Evolutionary conservation across 2,329 filamentous ascomycete genomes (phyloP), one percentile per base, ranked within the genome.

Genomic region (Emericellopsis atlantica): DNA sequence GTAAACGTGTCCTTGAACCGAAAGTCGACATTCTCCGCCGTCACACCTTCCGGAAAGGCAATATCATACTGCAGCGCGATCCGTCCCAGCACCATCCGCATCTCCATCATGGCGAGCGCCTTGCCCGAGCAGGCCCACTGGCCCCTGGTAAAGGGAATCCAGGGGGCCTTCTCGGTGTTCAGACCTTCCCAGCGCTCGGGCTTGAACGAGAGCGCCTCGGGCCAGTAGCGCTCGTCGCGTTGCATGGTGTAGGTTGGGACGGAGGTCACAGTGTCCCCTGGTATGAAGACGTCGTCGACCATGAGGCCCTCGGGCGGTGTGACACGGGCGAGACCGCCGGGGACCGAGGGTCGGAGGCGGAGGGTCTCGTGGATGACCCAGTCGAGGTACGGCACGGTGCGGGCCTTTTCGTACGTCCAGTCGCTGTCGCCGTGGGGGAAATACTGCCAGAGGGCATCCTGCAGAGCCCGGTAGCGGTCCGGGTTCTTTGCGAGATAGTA

Each of bases 301-400:
- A 46, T 45, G 29, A 58, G 42, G 4, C 62, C 62, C 39, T 59
- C 54, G 1, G 54, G 53, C 1, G 61, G 60, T 3, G 60, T 62
- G n/a, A 54, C 40, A 2, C 61, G 49, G 39, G 40, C 35, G 12
- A 44, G 36, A 4, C 45, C 45, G 21, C 44, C 44, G 7, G 43
- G 43, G 7, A 42, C 40, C 4, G 43, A 26, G 11, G 43, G 40
- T 5, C 37, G 32, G 7, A 44, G 43, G 16, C 43, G 40, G 22
- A 44, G 37, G 12, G 43, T 37, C 40, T 44, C 43, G 40, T 40
- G 23, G 43, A 44, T 42, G 26, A 44, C 40, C n/a, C 15, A 33
- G 42, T 40, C 36, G 21, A 43, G 38, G 38, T 40, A 37, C 4
- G 38, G 22, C 3, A 43, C 18, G 34, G 15, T n/a, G 7, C 24